Base-by-base conservation (phyloP, 768 basidiomycete genomes). In the Lactarius indigo region DNA sequence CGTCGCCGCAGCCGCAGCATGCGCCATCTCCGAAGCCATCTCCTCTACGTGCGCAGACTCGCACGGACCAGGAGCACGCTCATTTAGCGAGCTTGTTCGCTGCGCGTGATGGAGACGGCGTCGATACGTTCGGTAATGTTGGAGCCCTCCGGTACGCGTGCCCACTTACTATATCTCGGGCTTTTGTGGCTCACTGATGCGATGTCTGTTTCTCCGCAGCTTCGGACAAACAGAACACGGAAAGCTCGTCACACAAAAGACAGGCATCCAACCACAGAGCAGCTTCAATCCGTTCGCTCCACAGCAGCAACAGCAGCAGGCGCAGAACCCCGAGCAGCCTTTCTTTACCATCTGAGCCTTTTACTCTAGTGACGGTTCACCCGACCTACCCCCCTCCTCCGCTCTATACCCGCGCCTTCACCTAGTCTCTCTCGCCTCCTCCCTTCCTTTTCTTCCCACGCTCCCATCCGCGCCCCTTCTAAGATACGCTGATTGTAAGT, bases 91-190 rank as follows among this genome's bases (percentile, higher is more conserved):
- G 76, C 61, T 77, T 98, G 71, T 87, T 98, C 69, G 96, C 92
- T 7, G 92, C 91, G 73, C 83, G 89, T 59, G 76, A 82, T 31
- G 96, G 97, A 64, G 94, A 92, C 71, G 96, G 97, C 1, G 81
- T 91, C 74, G 97, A 99, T 78, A 96, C 96, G 61, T 98, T 98
- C 74, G 96, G 96, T 59, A 99, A 98, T 75, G 72, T 86, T 37
- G 96, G 96, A 23, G 68, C 80, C 60, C 75, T 96, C 68, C 85
- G 95, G 82, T 87, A 61, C 68, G 82, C 78, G 3, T 76, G 65
- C 72, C 35, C 41, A n/a, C 41, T 68, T 47, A 71, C 20, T 54
- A 28, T 69, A 39, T 44, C n/a, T 50, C 20, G n/a, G 26, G 50
- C 12, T 26, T 50, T 23, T 5, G 6, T 26, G 12, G 23, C 4